Base-by-base conservation (phyloP, 2,329 filamentous ascomycete genomes). In the Aspergillus caelatus region DNA sequence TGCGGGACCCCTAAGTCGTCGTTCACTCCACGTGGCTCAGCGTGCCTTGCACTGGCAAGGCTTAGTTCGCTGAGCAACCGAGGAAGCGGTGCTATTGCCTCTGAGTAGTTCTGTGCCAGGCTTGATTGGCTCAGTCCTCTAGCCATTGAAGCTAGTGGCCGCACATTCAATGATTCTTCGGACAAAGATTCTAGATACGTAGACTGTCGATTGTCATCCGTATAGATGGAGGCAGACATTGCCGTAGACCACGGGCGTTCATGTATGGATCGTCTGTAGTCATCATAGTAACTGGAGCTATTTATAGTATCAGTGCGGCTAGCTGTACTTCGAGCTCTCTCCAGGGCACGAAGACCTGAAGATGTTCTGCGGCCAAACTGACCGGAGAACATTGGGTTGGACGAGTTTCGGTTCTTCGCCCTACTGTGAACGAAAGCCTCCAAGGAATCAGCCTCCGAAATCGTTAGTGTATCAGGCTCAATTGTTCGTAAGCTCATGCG, bases 401-500 rank as follows among this genome's bases (percentile, higher is more conserved):
- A 68, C 3, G 77, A 78, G 63, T 78, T 78, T 60, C 77, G 74
- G 58, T 71, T 68, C 57, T 76, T 78, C 48, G 77, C 77, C 4
- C 77, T 75, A 50, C 70, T 73, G 62, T 79, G 76, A 16, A 79
- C 75, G 61, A 79, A 79, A 4, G 76, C 77, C 57, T 78, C 77
- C 12, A 79, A 62, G 8, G 76, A 78, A 57, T 77, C 77, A 1
- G 73, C 68, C 56, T 78, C 77, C 9, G 76, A 77, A 41, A 74
- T 68, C 16, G 70, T 73, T 7, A 73, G 68, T 43, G 69, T 72
- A 57, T 73, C 72, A 4, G 68, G 74, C 21, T 76, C 74, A 11
- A 77, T 71, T 0, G 74, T 64, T 41, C 71, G 70, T 26, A 78
- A 41, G 7, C 74, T 78, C 58, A 72, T 64, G 50, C 75, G 71